Percentiles rank a stretch among this genome's conserved stretches.
These are phyloP conservation scores for Hymenoscyphus occultus DNA, from an alignment of 2,329 filamentous ascomycete genomes.

Conservation along the genomic window DNA sequence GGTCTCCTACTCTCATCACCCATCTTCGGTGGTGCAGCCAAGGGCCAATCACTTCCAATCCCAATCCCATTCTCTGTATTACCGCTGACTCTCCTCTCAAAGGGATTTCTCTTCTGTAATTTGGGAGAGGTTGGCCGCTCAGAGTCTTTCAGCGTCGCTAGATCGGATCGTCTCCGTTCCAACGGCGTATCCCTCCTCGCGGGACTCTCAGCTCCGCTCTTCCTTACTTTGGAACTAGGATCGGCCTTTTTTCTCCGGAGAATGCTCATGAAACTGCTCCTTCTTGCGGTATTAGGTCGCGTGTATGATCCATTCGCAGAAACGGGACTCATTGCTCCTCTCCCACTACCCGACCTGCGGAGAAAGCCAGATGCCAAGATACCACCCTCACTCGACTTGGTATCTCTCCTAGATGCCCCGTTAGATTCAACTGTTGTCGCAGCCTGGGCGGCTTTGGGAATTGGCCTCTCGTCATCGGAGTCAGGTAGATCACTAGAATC, in stretches of 20 bases:
- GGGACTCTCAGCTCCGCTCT: slow-evolving; percentile 54
- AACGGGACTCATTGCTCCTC: slow-evolving; percentile 31
- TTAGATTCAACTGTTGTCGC: slow-evolving; percentile 21
- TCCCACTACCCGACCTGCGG: slow-evolving; percentile 39
- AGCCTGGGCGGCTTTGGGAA: slow-evolving; percentile 20
- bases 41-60: not conserved
- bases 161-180: slow-evolving; percentile 55
- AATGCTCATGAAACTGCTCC: slow-evolving; percentile 54
- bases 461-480: slow-evolving; percentile 51
- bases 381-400: not conserved
- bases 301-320: slow-evolving; percentile 10
- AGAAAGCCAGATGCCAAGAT: slow-evolving; percentile 32
- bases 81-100: slow-evolving; percentile 39
- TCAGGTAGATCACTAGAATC: slow-evolving; percentile 59
- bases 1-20: slow-evolving; percentile 37
- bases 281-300: slow-evolving; percentile 38
- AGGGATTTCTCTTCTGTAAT: slow-evolving; percentile 46
- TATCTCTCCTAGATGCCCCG: not conserved
- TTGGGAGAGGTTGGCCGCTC: slow-evolving; percentile 37
- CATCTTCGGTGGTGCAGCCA: slow-evolving; percentile 27
- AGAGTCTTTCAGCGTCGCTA: slow-evolving; percentile 43
- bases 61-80: slow-evolving; percentile 34
- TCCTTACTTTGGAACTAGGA: slow-evolving; percentile 50
- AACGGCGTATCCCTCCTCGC: slow-evolving; percentile 61
- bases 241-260: slow-evolving; percentile 63